Percentiles rank a stretch among this genome's conserved stretches.
Evolutionary conservation across 179 eudicot species (phyloP).

Genomic region (Beta lomatogona): DNA sequence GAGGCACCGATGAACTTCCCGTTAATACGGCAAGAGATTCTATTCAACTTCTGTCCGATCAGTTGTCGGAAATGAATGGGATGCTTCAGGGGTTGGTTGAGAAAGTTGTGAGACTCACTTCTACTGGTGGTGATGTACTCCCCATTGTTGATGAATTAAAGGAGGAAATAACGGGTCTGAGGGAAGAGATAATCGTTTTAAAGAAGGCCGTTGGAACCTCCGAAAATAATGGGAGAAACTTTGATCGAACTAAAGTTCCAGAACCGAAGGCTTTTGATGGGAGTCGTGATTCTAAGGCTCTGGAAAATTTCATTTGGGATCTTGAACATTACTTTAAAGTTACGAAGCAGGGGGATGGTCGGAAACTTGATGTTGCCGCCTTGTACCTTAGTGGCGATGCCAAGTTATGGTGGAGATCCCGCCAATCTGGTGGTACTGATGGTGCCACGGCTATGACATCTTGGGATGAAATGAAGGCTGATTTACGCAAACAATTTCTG

Average conservation of each 20-base stretch:
- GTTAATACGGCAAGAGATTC: background rate
- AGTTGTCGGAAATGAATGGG: background rate
- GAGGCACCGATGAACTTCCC: background rate
- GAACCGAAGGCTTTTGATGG: too few species aligned
- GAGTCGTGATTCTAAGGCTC: too few species aligned
- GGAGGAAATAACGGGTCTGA: background rate
- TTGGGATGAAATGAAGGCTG: background rate
- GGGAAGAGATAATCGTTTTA: background rate
- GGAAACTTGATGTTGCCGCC: background rate
- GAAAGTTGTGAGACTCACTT: background rate
- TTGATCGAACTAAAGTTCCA: background rate
- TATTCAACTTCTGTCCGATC: too few species aligned
- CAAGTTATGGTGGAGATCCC: background rate
- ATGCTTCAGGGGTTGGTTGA: background rate
- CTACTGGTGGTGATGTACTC: too few species aligned
- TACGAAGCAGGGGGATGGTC: too few species aligned
- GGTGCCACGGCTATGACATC: rapidly evolving
- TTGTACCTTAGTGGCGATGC: background rate
- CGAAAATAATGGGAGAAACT: too few species aligned
- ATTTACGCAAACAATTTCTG: background rate
- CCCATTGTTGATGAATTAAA: background rate
- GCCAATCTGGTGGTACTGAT: too few species aligned
- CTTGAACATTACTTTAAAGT: background rate
- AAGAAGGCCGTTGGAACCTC: background rate
- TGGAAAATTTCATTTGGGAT: background rate